Percentiles rank a stretch among this genome's conserved stretches.
Conservation (phyloP, 2,329 filamentous ascomycete genomes). For the Hawksworthiomyces lignivorus region DNA sequence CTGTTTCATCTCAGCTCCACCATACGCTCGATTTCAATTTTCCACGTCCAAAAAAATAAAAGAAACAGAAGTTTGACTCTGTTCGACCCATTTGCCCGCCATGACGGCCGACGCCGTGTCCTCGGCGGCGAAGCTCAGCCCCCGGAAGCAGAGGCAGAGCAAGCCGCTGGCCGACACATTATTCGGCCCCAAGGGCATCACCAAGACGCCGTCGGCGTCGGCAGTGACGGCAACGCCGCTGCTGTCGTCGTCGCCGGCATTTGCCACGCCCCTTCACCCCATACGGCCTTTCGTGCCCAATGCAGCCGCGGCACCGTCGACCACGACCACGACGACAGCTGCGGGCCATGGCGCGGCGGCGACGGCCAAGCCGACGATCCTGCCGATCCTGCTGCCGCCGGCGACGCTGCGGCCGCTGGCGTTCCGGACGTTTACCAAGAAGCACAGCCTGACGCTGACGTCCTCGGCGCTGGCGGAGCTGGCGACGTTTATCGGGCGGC, state of each 20-base stretch:
- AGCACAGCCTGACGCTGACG: conserved; percentile 87
- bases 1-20: no score
- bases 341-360: conserved; percentile 58
- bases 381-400: conserved; percentile 84
- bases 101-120: conserved; percentile 18
- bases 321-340: conserved; percentile 79
- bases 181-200: conserved; percentile 29
- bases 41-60: no score
- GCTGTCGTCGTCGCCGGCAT: conserved; percentile 83
- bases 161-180: conserved; percentile 29
- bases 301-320: conserved; percentile 61
- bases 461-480: conserved; percentile 79
- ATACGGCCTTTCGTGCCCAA: conserved; percentile 55
- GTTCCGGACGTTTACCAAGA: conserved; percentile 94
- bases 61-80: no score
- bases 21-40: not conserved
- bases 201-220: conserved; percentile 15
- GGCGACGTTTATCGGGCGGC: conserved; percentile 81
- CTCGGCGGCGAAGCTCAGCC: conserved; percentile 16
- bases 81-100: not conserved
- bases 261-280: conserved; percentile 78
- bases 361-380: conserved; percentile 51
- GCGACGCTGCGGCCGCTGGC: conserved; percentile 82
- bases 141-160: conserved; percentile 19
- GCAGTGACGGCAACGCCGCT: conserved; percentile 34